These are phyloP conservation scores for Globisporangium perplexum DNA, from an alignment of 352 stramenopile genomes.

Conservation along the genomic window DNA sequence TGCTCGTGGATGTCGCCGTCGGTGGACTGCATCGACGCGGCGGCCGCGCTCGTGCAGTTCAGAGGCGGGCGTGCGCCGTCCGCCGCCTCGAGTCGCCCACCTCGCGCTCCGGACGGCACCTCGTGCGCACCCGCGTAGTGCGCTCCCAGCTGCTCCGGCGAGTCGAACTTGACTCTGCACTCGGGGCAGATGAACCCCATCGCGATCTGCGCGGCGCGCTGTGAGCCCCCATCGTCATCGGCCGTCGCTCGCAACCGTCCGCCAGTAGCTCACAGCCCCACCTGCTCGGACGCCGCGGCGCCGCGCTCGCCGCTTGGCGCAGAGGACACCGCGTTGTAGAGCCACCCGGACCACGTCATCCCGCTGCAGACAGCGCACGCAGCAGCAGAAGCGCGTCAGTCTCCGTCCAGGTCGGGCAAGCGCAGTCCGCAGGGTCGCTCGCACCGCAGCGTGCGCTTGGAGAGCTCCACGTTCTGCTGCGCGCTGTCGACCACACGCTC, in stretches of 20 bases:
- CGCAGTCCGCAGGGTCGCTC: no score
- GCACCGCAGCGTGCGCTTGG: constrained; percentile 49
- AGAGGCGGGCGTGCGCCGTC: not conserved
- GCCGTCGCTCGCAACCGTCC: no score
- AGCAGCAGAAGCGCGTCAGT: not conserved
- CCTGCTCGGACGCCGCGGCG: not conserved
- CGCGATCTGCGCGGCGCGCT: constrained; percentile 41
- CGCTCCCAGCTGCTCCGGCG: constrained; percentile 37
- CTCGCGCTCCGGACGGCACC: not conserved
- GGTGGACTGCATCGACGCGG: not conserved
- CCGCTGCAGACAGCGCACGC: constrained; percentile 23
- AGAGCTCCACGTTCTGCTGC: constrained; percentile 48
- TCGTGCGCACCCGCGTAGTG: constrained; percentile 58
- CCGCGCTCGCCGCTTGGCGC: constrained; percentile 11
- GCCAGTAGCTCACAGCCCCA: no score
- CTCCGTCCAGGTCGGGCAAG: no score
- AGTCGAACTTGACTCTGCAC: constrained; percentile 64
- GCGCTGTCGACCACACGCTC: constrained; percentile 53
- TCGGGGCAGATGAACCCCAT: constrained; percentile 86
- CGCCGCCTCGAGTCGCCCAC: not conserved
- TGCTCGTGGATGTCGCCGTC: constrained; percentile 27
- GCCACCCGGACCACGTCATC: constrained; percentile 80
- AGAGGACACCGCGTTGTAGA: constrained; percentile 64
- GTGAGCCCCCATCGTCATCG: not conserved
- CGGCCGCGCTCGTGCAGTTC: not conserved